Evolutionary conservation across 2,329 filamentous ascomycete genomes (phyloP), one percentile per base, ranked within the genome.

Genomic region (Stachybotrys chlorohalonatus): DNA sequence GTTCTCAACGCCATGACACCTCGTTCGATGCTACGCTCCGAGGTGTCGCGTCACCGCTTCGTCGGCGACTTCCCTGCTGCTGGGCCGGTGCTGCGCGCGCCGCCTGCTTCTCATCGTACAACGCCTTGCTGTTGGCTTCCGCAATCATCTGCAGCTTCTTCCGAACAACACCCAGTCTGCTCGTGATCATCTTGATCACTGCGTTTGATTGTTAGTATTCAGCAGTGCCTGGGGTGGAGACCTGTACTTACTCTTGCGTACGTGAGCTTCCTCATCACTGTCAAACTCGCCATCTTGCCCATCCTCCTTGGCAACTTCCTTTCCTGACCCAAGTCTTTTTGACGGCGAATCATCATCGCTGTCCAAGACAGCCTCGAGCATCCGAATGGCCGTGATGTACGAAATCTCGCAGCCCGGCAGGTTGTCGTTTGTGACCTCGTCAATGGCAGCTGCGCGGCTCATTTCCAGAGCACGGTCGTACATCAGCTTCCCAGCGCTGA

Each of bases 381-480:
- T 94, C 59, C 89, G 84, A 60, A 97, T 91, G 0, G 94, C 92
- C 0, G 94, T 97, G 53, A 90, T 81, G 67, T 99, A 99, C 16
- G 91, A 92, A 31, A 96, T 85, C 66, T 97, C 92, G 66, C 93
- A 97, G 15, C 91, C 90, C 0, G 77, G 73, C 30, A 97, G 76
- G 68, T 97, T 92, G 58, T 94, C 89, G 55, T 93, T 91, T 2
- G 94, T 90, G 52, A 99, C 88, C 72, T 99, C 94, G 63, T 95
- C 95, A 66, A 97, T 94, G 7, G 94, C 94, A 7, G 94, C 93
- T 5, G 89, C 85, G 53, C 91, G 85, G 68, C 91, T 96, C 94
- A 99, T 97, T 69, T 99, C 94, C 24, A 97, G 76, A 0, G 94
- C 94, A 50, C 94, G 89, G 63, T 99, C 94, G 67, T 96, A 99